Percentiles rank a stretch among this genome's conserved stretches.
phyloP scores from a whole-genome alignment of 305 asterid species.

The Solanum aculeatissimum region DNA sequence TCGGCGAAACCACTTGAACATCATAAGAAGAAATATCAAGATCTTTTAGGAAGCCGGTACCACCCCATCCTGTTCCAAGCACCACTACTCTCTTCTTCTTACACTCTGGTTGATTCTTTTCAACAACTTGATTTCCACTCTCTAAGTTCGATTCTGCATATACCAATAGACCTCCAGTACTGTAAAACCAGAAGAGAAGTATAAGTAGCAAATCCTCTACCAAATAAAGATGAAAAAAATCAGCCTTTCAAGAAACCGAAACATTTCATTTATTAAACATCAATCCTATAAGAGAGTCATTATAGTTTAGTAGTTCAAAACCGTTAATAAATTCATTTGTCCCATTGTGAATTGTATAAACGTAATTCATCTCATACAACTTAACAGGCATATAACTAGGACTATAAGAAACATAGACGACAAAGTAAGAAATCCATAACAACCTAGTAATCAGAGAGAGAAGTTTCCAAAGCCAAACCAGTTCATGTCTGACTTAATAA shows the following conservation, averaged over 20 bases:
- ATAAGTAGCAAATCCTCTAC: background rate
- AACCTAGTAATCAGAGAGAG: background rate
- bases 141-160: constrained; percentile 39
- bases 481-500: background rate
- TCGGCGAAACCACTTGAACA: constrained; percentile 28
- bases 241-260: background rate
- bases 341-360: background rate
- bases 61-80: constrained; percentile 51
- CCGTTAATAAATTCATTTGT: background rate
- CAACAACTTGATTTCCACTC: background rate
- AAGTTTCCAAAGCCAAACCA: background rate
- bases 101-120: background rate
- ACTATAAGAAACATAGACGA: background rate
- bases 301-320: background rate
- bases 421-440: background rate
- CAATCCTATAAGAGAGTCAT: background rate
- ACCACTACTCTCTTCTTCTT: constrained; percentile 31
- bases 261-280: background rate
- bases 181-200: constrained; percentile 22
- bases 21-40: constrained; percentile 27
- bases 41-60: constrained; percentile 33
- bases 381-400: background rate
- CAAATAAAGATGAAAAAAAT: background rate
- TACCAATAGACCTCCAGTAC: constrained; percentile 73
- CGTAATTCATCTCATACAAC: background rate